phyloP scores from a whole-genome alignment of 805 yeast species.

The Candida ovalis region DNA sequence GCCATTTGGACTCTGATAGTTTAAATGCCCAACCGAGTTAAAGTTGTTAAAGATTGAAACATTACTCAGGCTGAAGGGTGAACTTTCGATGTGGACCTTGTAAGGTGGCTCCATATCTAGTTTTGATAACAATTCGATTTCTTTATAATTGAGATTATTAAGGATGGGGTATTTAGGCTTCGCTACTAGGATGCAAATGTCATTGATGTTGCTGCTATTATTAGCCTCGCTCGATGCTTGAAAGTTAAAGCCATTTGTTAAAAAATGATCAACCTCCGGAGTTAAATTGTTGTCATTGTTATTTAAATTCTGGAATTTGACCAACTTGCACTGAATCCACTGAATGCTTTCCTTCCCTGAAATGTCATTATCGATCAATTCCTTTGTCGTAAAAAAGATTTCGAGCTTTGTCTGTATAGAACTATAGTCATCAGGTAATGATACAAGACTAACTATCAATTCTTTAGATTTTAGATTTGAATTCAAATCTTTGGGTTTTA shows the following conservation, averaged over 20 bases:
- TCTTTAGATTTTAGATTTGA: slow-evolving; percentile 2
- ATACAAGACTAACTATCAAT: slow-evolving; percentile 12
- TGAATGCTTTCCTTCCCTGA: slow-evolving; percentile 13
- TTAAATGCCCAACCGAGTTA: slow-evolving; percentile 20
- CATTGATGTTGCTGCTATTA: slow-evolving; percentile 32
- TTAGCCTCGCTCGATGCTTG: slow-evolving; percentile 15
- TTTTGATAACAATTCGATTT: neutral
- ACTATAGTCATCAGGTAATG: slow-evolving; percentile 9
- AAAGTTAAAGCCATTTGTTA: slow-evolving; percentile 28
- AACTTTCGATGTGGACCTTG: slow-evolving; percentile 14
- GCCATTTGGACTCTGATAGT: slow-evolving; percentile 20
- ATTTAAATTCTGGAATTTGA: slow-evolving; percentile 4
- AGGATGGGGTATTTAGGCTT: slow-evolving; percentile 10
- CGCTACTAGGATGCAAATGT: slow-evolving; percentile 21
- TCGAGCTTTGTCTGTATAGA: slow-evolving; percentile 8
- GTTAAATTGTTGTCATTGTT: neutral
- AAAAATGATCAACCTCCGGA: slow-evolving; percentile 5
- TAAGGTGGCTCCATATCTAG: slow-evolving; percentile 1
- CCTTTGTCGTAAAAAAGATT: slow-evolving; percentile 12
- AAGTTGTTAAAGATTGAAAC: slow-evolving; percentile 21
- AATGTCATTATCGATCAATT: slow-evolving; percentile 10
- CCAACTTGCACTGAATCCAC: slow-evolving; percentile 20
- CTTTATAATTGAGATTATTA: slow-evolving; percentile 1
- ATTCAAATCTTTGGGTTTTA: neutral
- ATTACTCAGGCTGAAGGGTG: slow-evolving; percentile 24